phyloP scores from a whole-genome alignment of 345 rosid species.

The Ceriops tagal region DNA sequence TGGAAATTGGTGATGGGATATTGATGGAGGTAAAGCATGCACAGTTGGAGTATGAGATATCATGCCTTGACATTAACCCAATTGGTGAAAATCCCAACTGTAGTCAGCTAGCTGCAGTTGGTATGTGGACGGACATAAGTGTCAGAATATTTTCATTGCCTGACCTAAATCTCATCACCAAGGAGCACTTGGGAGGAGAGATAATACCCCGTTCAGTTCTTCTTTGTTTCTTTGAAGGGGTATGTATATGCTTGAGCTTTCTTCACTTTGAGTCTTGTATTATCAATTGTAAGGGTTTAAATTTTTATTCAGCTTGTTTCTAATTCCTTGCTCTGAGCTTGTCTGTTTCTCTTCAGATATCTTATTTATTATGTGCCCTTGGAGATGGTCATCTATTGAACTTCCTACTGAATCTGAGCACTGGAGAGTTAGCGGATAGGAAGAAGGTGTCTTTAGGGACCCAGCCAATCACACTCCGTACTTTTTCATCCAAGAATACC shows the following conservation, averaged over 20 bases:
- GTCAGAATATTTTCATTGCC: constrained; percentile 80
- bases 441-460: constrained; percentile 91
- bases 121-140: constrained; percentile 97
- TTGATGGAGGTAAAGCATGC: constrained; percentile 66
- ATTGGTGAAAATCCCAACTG: constrained; percentile 64
- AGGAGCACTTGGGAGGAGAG: constrained; percentile 90
- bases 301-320: neutral
- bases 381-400: constrained; percentile 96
- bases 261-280: neutral
- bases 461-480: constrained; percentile 93
- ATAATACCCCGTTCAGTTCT: constrained; percentile 93
- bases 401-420: constrained; percentile 65
- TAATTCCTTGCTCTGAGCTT: neutral
- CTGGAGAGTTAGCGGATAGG: constrained; percentile 71
- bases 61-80: constrained; percentile 93
- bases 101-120: constrained; percentile 93
- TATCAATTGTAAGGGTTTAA: neutral
- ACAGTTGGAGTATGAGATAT: constrained; percentile 77
- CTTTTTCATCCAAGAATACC: constrained; percentile 86
- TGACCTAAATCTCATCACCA: constrained; percentile 72
- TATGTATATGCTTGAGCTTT: constrained; percentile 33
- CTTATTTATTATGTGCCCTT: constrained; percentile 91
- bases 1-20: constrained; percentile 84
- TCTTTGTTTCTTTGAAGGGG: constrained; percentile 94
- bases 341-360: constrained; percentile 48